phyloP scores from a whole-genome alignment of 768 basidiomycete genomes.

The Xerocomus potaroensis region DNA sequence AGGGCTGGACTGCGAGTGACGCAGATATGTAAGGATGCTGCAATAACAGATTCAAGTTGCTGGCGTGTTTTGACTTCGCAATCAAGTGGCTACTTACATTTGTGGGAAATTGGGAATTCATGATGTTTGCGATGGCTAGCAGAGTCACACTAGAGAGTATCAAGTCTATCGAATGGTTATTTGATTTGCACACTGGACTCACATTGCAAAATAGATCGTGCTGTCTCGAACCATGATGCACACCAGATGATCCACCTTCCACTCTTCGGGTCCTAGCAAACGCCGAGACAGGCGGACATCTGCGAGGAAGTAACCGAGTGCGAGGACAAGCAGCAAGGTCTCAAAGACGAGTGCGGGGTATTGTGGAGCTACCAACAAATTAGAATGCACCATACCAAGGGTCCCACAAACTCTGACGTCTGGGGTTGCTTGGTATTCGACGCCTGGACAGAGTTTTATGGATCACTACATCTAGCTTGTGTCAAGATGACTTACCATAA shows the following conservation, averaged over 20 bases:
- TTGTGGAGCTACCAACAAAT: slow-evolving; percentile 1
- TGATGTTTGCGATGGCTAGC: slow-evolving; percentile 4
- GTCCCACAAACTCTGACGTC: background rate
- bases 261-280: background rate
- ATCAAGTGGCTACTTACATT: too few relatives aligned
- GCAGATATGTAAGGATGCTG: slow-evolving; percentile 9
- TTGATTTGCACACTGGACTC: background rate
- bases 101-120: background rate
- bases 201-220: slow-evolving; percentile 19
- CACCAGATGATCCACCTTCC: slow-evolving; percentile 7
- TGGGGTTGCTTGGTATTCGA: slow-evolving; percentile 1
- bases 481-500: slow-evolving; percentile 1
- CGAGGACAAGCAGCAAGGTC: slow-evolving; percentile 12
- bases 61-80: too few relatives aligned
- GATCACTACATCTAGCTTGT: background rate
- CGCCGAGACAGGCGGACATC: slow-evolving; percentile 7
- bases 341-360: slow-evolving; percentile 15
- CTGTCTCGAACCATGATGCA: slow-evolving; percentile 17
- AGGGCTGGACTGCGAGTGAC: slow-evolving; percentile 14
- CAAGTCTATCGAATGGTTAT: background rate
- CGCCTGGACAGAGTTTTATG: background rate
- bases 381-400: too few relatives aligned
- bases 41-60: background rate
- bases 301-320: slow-evolving; percentile 6
- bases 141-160: slow-evolving; percentile 1